Percentiles rank a stretch among this genome's conserved stretches.
Evolutionary conservation across 805 yeast species (phyloP).

Genomic region (Tetrapisispora namnaoensis): DNA sequence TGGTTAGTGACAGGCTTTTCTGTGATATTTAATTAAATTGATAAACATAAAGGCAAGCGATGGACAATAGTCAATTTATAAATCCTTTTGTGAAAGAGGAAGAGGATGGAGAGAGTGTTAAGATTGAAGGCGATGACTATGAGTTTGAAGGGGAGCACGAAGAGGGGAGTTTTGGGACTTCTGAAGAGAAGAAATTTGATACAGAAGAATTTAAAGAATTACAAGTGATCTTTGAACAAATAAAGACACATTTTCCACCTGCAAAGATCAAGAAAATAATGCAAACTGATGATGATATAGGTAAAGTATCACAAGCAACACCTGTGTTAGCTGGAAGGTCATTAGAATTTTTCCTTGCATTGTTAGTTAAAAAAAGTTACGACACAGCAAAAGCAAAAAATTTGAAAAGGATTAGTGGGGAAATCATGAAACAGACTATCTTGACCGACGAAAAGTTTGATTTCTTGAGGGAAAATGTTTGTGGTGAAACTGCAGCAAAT

Average conservation of each 20-base stretch:
- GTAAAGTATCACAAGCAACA: slow-evolving; percentile 97
- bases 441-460: slow-evolving; percentile 85
- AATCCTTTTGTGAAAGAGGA: neutral
- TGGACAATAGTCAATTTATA: neutral
- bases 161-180: neutral
- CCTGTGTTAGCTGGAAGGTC: slow-evolving; percentile 98
- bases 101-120: neutral
- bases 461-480: slow-evolving; percentile 59
- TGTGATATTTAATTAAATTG: too few species aligned
- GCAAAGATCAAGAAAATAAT: slow-evolving; percentile 92
- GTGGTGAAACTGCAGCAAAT: slow-evolving; percentile 13
- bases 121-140: too few species aligned
- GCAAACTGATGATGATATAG: slow-evolving; percentile 98
- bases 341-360: slow-evolving; percentile 80
- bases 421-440: slow-evolving; percentile 76
- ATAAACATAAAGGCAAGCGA: neutral
- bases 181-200: neutral
- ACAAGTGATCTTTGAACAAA: slow-evolving; percentile 28
- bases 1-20: too few species aligned
- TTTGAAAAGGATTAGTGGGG: slow-evolving; percentile 70
- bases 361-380: slow-evolving; percentile 76
- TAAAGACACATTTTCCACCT: slow-evolving; percentile 79
- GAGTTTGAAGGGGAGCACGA: neutral
- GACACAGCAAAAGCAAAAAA: slow-evolving; percentile 67
- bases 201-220: slow-evolving; percentile 5